Percentiles rank a stretch among this genome's conserved stretches.
Conservation (phyloP, 2,329 filamentous ascomycete species). For the Aspergillus sp. region DNA sequence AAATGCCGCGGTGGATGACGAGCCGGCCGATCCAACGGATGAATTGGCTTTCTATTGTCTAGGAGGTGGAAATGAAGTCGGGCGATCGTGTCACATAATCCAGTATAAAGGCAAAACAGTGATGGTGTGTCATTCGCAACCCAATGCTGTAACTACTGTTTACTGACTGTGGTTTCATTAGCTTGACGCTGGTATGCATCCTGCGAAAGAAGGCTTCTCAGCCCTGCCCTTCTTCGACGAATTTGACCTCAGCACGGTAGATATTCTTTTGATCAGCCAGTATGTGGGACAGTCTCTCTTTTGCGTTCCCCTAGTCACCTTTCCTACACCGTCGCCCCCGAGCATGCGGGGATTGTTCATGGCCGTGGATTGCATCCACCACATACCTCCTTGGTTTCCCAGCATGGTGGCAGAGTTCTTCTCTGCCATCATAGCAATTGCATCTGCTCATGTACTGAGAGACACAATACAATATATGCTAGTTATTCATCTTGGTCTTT, state of each 20-base stretch:
- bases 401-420: not conserved
- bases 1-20: constrained; percentile 66
- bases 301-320: constrained; percentile 17
- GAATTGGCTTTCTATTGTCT: constrained; percentile 92
- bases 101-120: constrained; percentile 99
- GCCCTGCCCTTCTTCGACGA: constrained; percentile 97
- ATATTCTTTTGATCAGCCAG: constrained; percentile 98
- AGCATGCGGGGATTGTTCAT: not conserved
- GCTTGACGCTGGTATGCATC: constrained; percentile 97
- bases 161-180: constrained; percentile 41
- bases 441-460: constrained; percentile 37
- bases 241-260: constrained; percentile 95
- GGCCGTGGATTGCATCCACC: not conserved
- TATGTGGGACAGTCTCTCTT: constrained; percentile 61
- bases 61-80: constrained; percentile 95
- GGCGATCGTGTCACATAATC: constrained; percentile 93
- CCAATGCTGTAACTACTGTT: not conserved
- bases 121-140: constrained; percentile 66
- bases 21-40: constrained; percentile 88
- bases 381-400: not conserved
- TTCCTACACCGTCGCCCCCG: constrained; percentile 5
- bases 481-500: constrained; percentile 24
- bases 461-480: constrained; percentile 35
- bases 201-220: constrained; percentile 90
- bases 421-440: not conserved